Evolutionary conservation across 345 rosid genomes (phyloP).

Genomic region (Salix udensis): DNA sequence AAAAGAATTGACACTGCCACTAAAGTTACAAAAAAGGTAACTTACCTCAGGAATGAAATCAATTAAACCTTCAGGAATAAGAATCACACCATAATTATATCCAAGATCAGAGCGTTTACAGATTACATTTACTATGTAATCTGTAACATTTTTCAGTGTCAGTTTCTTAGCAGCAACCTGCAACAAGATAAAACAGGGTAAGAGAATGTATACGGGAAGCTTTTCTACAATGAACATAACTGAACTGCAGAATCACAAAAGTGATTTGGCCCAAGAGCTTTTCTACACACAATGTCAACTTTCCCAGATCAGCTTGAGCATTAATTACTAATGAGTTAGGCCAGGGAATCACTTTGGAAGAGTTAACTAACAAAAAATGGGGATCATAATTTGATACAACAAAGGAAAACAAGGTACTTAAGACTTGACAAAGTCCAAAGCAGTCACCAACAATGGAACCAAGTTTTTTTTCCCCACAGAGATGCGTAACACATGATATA

Average conservation of each 20-base stretch:
- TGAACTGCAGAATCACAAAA: too few species aligned
- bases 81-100: conserved; percentile 88
- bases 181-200: conserved; percentile 3
- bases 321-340: neutral
- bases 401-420: neutral
- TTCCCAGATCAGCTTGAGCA: neutral
- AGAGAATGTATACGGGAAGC: neutral
- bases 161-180: conserved; percentile 81
- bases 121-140: conserved; percentile 74
- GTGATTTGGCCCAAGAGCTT: neutral
- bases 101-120: conserved; percentile 67
- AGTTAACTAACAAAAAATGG: neutral
- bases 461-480: neutral
- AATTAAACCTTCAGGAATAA: conserved; percentile 95
- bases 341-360: neutral
- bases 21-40: neutral
- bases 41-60: conserved; percentile 97
- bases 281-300: neutral
- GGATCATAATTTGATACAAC: neutral
- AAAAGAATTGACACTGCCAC: too few species aligned
- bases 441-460: neutral
- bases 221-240: neutral
- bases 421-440: neutral
- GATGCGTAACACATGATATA: neutral
- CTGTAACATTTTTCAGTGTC: conserved; percentile 82